Evolutionary conservation across 2,329 filamentous ascomycete species (phyloP).

Genomic region (Pseudogymnoascus sp.): DNA sequence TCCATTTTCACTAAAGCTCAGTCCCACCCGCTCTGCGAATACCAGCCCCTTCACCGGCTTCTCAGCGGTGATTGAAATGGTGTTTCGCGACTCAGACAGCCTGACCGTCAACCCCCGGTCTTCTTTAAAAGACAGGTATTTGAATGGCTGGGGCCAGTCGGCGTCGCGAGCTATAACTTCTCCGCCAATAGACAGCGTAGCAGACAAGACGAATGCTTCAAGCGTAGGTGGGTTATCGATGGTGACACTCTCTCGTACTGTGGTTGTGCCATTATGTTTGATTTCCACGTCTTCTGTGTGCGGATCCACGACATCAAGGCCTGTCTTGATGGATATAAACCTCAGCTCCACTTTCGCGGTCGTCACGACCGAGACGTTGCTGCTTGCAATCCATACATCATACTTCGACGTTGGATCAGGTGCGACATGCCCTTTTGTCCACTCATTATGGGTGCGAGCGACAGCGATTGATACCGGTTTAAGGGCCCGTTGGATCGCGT

Average conservation of each 20-base stretch:
- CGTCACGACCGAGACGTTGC: neutral
- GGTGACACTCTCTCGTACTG: neutral
- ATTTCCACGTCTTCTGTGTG: neutral
- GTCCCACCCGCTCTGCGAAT: slow-evolving; percentile 46
- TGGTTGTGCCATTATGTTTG: neutral
- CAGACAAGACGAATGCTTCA: slow-evolving; percentile 33
- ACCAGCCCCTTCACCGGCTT: slow-evolving; percentile 54
- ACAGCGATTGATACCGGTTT: neutral
- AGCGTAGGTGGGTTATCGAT: neutral
- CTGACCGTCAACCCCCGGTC: slow-evolving; percentile 44
- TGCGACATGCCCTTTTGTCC: neutral
- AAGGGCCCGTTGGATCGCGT: slow-evolving; percentile 43
- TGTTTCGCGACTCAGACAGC: slow-evolving; percentile 36
- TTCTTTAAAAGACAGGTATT: slow-evolving; percentile 53
- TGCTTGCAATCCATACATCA: neutral
- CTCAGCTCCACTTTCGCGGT: neutral
- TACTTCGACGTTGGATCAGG: neutral
- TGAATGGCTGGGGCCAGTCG: slow-evolving; percentile 63
- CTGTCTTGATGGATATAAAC: neutral
- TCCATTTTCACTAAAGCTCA: slow-evolving; percentile 54
- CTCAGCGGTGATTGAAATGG: slow-evolving; percentile 44
- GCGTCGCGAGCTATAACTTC: slow-evolving; percentile 51
- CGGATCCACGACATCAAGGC: neutral
- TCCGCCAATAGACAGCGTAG: slow-evolving; percentile 44
- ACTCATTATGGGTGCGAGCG: neutral